Percentiles rank a stretch among this genome's conserved stretches.
Conservation (phyloP, 768 basidiomycete genomes). For the Suillus brevipes region DNA sequence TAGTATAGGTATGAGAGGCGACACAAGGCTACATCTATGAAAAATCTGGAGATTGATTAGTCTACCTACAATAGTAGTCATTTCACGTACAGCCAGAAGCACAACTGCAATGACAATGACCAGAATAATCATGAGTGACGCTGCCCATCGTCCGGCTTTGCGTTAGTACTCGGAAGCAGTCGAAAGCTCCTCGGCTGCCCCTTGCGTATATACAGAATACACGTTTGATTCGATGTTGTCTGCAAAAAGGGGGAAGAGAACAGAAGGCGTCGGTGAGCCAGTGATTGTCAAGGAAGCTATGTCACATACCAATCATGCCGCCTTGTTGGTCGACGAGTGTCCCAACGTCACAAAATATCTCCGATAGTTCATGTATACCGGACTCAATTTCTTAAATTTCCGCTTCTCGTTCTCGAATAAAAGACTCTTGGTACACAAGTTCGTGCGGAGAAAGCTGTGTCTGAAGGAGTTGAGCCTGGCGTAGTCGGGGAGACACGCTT, state of each 20-base stretch:
- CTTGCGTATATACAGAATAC: slow-evolving; percentile 76
- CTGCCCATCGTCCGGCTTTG: slow-evolving; percentile 86
- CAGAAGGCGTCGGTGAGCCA: neutral
- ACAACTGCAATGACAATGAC: slow-evolving; percentile 84
- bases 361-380: slow-evolving; percentile 92
- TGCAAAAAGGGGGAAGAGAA: slow-evolving; percentile 33
- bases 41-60: neutral
- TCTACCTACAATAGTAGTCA: slow-evolving; percentile 1
- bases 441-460: slow-evolving; percentile 86
- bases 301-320: too few species aligned
- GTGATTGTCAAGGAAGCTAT: neutral
- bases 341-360: slow-evolving; percentile 96
- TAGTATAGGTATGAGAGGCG: neutral
- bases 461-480: slow-evolving; percentile 71
- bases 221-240: slow-evolving; percentile 97
- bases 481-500: slow-evolving; percentile 53
- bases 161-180: slow-evolving; percentile 95
- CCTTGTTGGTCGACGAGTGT: slow-evolving; percentile 95
- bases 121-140: slow-evolving; percentile 87
- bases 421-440: slow-evolving; percentile 92
- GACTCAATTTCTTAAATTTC: slow-evolving; percentile 97
- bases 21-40: slow-evolving; percentile 25
- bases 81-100: slow-evolving; percentile 77
- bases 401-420: slow-evolving; percentile 77
- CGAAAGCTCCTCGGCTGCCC: slow-evolving; percentile 82